These are phyloP conservation scores for Plantago coronopus DNA, from an alignment of 305 asterid genomes.

Conservation along the genomic window DNA sequence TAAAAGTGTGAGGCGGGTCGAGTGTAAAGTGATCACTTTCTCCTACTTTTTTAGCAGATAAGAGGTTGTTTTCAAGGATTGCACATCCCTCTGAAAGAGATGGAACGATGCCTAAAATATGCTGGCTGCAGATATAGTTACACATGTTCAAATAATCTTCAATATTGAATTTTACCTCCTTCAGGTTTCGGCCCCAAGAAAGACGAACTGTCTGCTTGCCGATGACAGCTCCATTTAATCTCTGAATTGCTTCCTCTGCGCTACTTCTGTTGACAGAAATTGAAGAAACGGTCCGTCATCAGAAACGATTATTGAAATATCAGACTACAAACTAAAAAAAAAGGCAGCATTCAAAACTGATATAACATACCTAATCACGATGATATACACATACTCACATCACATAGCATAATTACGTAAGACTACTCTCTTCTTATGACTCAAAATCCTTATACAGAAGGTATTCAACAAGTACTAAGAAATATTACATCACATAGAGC, in stretches of 20 bases:
- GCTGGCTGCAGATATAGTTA: background rate
- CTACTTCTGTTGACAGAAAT: conserved; percentile 40
- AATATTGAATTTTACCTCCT: conserved; percentile 45
- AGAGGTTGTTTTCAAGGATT: background rate
- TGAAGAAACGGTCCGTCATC: no score
- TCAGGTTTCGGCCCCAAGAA: conserved; percentile 89
- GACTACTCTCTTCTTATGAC: background rate
- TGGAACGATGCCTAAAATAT: background rate
- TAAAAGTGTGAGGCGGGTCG: no score
- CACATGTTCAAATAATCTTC: no score
- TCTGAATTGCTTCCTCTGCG: conserved; percentile 85
- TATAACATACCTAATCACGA: background rate
- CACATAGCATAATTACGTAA: background rate
- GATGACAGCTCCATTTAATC: conserved; percentile 65
- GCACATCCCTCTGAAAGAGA: background rate
- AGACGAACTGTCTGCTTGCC: conserved; percentile 92
- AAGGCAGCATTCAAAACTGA: background rate
- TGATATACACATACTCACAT: no score
- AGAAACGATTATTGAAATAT: no score
- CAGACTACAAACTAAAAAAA: no score
- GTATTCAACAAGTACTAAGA: background rate
- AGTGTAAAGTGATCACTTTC: background rate
- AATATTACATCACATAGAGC: conserved; percentile 18
- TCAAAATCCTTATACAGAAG: background rate
- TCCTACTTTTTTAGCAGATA: background rate